Evolutionary conservation across 2,329 filamentous ascomycete species (phyloP).

Genomic region (Trichoderma simmonsii): DNA sequence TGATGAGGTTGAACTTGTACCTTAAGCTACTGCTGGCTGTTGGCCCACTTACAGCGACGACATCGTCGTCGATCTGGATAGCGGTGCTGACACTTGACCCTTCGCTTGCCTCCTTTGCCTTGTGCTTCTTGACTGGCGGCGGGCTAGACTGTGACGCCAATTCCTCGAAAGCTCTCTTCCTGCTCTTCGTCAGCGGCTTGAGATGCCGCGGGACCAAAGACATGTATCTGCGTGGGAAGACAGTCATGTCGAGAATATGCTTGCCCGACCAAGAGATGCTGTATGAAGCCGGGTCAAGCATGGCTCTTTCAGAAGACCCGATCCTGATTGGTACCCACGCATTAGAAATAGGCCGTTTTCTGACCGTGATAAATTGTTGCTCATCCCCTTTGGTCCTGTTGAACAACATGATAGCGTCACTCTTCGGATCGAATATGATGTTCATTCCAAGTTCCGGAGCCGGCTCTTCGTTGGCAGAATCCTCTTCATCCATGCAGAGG

Average conservation of each 20-base stretch:
- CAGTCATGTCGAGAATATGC: background rate
- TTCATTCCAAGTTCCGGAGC: no score
- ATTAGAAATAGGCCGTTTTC: fast-evolving
- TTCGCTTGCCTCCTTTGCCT: no score
- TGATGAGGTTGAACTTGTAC: background rate
- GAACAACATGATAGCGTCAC: background rate
- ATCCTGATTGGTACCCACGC: background rate
- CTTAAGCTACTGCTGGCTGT: background rate
- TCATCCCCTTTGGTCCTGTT: background rate
- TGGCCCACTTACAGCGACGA: background rate
- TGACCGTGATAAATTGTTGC: background rate
- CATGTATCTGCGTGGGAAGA: background rate
- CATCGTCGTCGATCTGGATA: background rate
- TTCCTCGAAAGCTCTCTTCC: background rate
- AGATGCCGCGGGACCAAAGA: fast-evolving
- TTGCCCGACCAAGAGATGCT: background rate
- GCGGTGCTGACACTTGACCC: no score
- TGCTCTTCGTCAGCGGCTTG: fast-evolving
- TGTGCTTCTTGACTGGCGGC: no score
- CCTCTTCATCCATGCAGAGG: background rate
- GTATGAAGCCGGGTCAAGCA: background rate
- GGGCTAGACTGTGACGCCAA: no score
- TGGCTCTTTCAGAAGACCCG: background rate
- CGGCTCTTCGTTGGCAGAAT: background rate
- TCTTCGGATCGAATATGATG: background rate